Evolutionary conservation across 192 early-diverging fungal species (phyloP).

Genomic region (Coemansia sp.): DNA sequence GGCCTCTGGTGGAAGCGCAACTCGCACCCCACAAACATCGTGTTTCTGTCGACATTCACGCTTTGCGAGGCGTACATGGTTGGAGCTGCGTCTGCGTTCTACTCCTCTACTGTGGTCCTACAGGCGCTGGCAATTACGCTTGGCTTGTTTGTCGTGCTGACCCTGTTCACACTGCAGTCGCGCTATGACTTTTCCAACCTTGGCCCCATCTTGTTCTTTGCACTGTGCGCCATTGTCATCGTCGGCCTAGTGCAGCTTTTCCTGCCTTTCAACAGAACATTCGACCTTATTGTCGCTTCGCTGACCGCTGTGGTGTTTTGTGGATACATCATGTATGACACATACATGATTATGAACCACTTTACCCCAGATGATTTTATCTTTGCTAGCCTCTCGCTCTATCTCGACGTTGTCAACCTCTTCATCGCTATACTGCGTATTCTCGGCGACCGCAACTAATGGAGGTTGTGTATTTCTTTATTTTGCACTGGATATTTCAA

Average conservation of each 20-base stretch:
- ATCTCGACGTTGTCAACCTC: conserved; percentile 76
- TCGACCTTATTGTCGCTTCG: conserved; percentile 61
- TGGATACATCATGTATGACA: conserved; percentile 78
- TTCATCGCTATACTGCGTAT: conserved; percentile 71
- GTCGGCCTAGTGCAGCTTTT: conserved; percentile 67
- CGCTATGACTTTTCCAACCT: conserved; percentile 69
- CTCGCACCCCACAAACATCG: conserved; percentile 63
- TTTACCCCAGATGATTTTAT: conserved; percentile 75
- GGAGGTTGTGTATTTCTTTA: no score
- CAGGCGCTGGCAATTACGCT: conserved; percentile 75
- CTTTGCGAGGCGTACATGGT: conserved; percentile 56
- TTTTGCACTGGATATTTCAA: no score
- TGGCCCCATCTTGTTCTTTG: conserved; percentile 61
- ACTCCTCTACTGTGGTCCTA: conserved; percentile 62
- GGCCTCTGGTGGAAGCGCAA: conserved; percentile 60
- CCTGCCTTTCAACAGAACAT: conserved; percentile 61
- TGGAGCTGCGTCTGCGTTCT: conserved; percentile 64
- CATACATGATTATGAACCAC: conserved; percentile 66
- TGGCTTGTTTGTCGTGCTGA: conserved; percentile 69
- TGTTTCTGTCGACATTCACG: conserved; percentile 64
- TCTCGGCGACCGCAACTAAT: conserved; percentile 51
- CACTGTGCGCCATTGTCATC: conserved; percentile 63
- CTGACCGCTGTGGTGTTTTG: conserved; percentile 68
- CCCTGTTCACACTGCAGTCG: conserved; percentile 76
- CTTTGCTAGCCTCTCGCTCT: conserved; percentile 62